Percentiles rank a stretch among this genome's conserved stretches.
phyloP scores from a whole-genome alignment of 73 alveolate genomes.

The Tetrahymena malaccensis region DNA sequence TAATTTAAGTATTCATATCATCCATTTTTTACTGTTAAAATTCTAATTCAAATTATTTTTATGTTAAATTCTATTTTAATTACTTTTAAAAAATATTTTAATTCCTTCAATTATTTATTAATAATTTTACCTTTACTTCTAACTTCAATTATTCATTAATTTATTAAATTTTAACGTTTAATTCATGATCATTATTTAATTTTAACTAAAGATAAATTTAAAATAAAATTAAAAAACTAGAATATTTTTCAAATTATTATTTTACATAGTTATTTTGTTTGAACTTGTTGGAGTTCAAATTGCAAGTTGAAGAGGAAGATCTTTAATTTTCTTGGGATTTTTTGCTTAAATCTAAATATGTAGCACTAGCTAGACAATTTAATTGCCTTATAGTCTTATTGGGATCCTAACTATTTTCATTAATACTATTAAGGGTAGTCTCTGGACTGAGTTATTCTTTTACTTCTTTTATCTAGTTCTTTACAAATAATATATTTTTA shows the following conservation, averaged over 20 bases:
- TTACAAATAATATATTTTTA: neutral
- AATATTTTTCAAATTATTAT: neutral
- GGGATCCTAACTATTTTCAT: neutral
- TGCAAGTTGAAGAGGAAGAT: neutral
- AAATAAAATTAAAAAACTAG: neutral
- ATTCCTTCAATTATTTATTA: neutral
- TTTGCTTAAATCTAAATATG: neutral
- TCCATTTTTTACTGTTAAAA: neutral
- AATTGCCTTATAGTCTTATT: neutral
- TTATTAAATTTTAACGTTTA: neutral
- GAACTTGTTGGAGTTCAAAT: neutral
- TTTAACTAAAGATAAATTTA: neutral
- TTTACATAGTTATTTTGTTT: neutral
- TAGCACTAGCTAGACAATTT: neutral
- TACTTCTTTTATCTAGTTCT: neutral
- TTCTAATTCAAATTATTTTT: neutral
- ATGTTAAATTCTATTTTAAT: neutral
- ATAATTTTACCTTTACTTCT: neutral
- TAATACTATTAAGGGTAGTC: neutral
- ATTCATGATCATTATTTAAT: neutral
- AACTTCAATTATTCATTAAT: neutral
- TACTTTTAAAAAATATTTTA: neutral
- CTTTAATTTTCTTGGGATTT: neutral
- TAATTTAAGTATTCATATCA: neutral
- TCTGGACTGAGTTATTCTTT: neutral